Conservation (phyloP, 768 basidiomycete genomes). For the Xanthoconium stramineum region DNA sequence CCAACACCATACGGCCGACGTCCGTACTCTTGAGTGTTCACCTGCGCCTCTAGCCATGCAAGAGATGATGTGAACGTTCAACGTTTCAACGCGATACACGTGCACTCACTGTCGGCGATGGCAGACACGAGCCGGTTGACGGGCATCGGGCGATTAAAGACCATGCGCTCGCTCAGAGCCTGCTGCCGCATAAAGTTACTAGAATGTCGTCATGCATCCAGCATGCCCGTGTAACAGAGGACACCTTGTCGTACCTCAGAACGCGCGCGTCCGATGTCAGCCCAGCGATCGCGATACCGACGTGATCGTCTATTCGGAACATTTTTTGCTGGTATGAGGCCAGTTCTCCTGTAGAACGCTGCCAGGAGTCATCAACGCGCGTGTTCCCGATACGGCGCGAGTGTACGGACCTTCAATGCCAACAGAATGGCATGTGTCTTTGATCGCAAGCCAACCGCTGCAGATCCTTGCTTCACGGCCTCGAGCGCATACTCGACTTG, state of each 20-base stretch:
- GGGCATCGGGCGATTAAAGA: slow-evolving; percentile 92
- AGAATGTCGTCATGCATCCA: slow-evolving; percentile 5
- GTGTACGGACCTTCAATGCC: slow-evolving; percentile 75
- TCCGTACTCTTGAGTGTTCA: slow-evolving; percentile 98
- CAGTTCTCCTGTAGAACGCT: slow-evolving; percentile 97
- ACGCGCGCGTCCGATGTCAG: slow-evolving; percentile 98
- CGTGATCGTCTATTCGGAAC: slow-evolving; percentile 99
- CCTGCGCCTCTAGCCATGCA: slow-evolving; percentile 77
- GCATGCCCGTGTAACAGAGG: neutral
- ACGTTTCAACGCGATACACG: too few species aligned
- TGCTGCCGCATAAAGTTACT: slow-evolving; percentile 99
- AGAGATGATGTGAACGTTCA: slow-evolving; percentile 2
- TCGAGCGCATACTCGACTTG: slow-evolving; percentile 99
- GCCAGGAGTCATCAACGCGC: slow-evolving; percentile 4
- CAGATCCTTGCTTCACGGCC: slow-evolving; percentile 99
- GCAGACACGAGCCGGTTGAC: slow-evolving; percentile 90
- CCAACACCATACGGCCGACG: slow-evolving; percentile 93
- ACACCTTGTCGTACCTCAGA: slow-evolving; percentile 56
- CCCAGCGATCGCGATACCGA: slow-evolving; percentile 99
- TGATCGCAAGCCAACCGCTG: slow-evolving; percentile 94
- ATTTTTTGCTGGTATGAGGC: slow-evolving; percentile 99
- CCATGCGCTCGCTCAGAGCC: slow-evolving; percentile 93
- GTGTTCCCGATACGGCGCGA: neutral
- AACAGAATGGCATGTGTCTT: slow-evolving; percentile 93
- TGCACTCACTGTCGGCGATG: slow-evolving; percentile 85